Conservation (phyloP, 306 rosid species). For the Ceratonia siliqua region DNA sequence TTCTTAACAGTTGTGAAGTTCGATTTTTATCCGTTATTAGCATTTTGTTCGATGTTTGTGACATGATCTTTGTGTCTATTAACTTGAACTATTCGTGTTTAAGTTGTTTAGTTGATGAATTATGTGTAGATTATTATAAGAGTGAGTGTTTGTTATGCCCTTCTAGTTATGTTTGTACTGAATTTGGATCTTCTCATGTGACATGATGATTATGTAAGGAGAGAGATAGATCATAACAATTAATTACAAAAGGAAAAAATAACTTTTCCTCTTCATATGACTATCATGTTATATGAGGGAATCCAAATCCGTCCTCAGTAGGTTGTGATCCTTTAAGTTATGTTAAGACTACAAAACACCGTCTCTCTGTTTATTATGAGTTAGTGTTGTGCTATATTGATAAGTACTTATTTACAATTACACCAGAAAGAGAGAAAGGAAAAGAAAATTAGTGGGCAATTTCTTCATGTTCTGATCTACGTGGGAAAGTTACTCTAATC, state of each 20-base stretch:
- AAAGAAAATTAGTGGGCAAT: too few relatives aligned
- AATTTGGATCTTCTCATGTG: too few relatives aligned
- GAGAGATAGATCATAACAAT: too few relatives aligned
- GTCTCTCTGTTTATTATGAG: not conserved
- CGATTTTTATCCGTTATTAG: not conserved
- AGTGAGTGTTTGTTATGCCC: not conserved
- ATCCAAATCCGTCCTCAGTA: not conserved
- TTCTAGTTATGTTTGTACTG: too few relatives aligned
- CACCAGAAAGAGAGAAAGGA: too few relatives aligned
- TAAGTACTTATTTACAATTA: not conserved
- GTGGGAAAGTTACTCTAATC: too few relatives aligned
- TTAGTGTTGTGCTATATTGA: too few relatives aligned
- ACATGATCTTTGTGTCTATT: not conserved
- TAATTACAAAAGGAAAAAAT: too few relatives aligned
- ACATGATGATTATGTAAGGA: too few relatives aligned
- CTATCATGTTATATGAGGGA: too few relatives aligned
- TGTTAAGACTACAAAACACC: not conserved
- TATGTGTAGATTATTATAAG: not conserved
- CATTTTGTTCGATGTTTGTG: constrained; percentile 5
- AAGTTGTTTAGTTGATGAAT: not conserved
- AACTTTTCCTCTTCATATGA: too few relatives aligned
- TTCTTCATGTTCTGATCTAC: too few relatives aligned
- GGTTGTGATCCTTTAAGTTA: not conserved
- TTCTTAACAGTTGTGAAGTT: not conserved
- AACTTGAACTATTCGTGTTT: not conserved